Conservation (phyloP, 495 filamentous ascomycete species). For the Rostrohypoxylon terebratum region DNA sequence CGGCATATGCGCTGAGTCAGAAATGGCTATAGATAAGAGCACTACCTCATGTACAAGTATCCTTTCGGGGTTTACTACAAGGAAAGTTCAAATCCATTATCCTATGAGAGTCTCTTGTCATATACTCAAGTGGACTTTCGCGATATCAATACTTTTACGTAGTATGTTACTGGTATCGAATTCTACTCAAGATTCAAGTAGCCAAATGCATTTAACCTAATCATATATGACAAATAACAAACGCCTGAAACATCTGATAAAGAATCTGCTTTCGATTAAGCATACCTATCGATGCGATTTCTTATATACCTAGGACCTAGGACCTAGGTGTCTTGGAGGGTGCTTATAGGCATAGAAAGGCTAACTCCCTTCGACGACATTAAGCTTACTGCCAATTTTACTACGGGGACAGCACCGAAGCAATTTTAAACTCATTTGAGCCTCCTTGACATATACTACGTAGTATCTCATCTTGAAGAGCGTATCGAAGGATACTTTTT, state of each 20-base stretch:
- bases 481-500: neutral
- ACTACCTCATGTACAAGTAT: no score
- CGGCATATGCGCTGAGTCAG: slow-evolving; percentile 34
- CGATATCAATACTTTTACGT: slow-evolving; percentile 1
- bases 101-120: neutral
- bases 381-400: slow-evolving; percentile 15
- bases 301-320: no score
- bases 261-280: no score
- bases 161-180: neutral
- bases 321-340: no score
- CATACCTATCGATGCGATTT: no score
- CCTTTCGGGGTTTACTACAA: neutral
- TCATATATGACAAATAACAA: no score
- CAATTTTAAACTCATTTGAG: neutral
- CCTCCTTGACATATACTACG: neutral
- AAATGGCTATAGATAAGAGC: slow-evolving; percentile 9
- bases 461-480: neutral
- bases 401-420: neutral
- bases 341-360: no score
- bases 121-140: slow-evolving; percentile 1
- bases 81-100: neutral
- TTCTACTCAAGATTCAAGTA: neutral
- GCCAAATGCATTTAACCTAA: no score
- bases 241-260: no score
- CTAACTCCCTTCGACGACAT: no score